phyloP scores from a whole-genome alignment of 441 rosid species.

The Pelargonium australe region DNA sequence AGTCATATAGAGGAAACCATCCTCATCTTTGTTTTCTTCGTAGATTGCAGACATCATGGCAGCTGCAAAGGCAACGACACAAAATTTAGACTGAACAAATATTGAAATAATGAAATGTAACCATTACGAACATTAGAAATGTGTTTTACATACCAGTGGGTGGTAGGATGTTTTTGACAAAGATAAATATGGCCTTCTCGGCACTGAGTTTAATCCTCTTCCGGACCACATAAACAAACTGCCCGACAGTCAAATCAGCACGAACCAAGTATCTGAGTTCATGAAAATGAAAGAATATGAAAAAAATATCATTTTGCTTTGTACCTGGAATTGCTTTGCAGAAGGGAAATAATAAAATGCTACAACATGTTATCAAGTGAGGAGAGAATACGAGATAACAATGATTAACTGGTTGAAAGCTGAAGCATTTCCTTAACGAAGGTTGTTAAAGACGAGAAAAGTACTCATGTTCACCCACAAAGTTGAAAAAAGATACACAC shows the following conservation, averaged over 20 bases:
- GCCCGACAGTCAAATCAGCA: slow-evolving; percentile 59
- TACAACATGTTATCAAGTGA: background rate
- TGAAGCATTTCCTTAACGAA: no score
- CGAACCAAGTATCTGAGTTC: slow-evolving; percentile 49
- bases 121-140: background rate
- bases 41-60: slow-evolving; percentile 54
- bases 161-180: slow-evolving; percentile 55
- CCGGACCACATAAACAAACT: slow-evolving; percentile 56
- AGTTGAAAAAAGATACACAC: no score
- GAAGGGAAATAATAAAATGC: background rate
- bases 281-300: background rate
- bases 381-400: background rate
- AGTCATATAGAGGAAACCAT: slow-evolving; percentile 58
- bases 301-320: background rate
- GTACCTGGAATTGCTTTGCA: no score
- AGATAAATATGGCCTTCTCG: slow-evolving; percentile 36
- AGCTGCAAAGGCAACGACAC: slow-evolving; percentile 24
- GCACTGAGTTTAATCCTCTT: slow-evolving; percentile 52
- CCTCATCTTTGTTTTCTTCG: slow-evolving; percentile 59
- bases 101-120: background rate
- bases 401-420: no score
- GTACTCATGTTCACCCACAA: no score
- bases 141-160: slow-evolving; percentile 37
- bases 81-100: background rate
- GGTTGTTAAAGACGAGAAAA: no score